These are phyloP conservation scores for Saccharomycopsis sp. DNA, from an alignment of 805 yeast species.

Conservation along the genomic window DNA sequence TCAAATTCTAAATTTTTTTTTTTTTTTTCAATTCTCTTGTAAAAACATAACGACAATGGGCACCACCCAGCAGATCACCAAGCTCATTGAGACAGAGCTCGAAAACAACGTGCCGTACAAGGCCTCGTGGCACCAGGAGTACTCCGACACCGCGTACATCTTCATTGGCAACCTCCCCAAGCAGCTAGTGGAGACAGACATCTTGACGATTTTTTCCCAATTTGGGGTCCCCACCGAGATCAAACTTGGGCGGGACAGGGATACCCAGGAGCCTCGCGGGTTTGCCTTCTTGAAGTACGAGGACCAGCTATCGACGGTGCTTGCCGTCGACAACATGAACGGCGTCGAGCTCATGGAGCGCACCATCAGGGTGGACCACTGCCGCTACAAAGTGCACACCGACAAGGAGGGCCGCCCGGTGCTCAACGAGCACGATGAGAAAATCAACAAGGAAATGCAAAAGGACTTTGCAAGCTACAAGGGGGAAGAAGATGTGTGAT, in stretches of 20 bases:
- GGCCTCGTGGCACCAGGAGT: constrained; percentile 89
- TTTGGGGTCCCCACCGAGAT: constrained; percentile 80
- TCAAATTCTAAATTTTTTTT: too few relatives aligned
- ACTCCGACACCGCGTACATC: constrained; percentile 63
- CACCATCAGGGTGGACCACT: constrained; percentile 15
- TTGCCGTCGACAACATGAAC: constrained; percentile 85
- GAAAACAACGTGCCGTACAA: constrained; percentile 44
- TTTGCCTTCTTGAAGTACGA: constrained; percentile 79
- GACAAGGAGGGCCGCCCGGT: constrained; percentile 22
- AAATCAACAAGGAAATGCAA: constrained; percentile 14
- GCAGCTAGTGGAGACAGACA: constrained; percentile 63
- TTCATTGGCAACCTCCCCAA: constrained; percentile 65
- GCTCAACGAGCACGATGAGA: constrained; percentile 13
- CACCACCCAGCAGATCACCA: constrained; percentile 32
- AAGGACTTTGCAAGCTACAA: constrained; percentile 15
- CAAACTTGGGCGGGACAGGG: constrained; percentile 41
- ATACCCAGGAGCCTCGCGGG: constrained; percentile 43
- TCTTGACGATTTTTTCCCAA: constrained; percentile 74
- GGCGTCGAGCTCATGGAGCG: constrained; percentile 31
- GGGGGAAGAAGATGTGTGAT: neutral
- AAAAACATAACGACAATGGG: too few relatives aligned
- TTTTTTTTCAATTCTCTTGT: too few relatives aligned
- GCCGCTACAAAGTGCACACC: constrained; percentile 17
- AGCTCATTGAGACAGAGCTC: constrained; percentile 59
- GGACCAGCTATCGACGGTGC: constrained; percentile 65